phyloP scores from a whole-genome alignment of 495 filamentous ascomycete genomes.

The Aspergillus nanangensis region DNA sequence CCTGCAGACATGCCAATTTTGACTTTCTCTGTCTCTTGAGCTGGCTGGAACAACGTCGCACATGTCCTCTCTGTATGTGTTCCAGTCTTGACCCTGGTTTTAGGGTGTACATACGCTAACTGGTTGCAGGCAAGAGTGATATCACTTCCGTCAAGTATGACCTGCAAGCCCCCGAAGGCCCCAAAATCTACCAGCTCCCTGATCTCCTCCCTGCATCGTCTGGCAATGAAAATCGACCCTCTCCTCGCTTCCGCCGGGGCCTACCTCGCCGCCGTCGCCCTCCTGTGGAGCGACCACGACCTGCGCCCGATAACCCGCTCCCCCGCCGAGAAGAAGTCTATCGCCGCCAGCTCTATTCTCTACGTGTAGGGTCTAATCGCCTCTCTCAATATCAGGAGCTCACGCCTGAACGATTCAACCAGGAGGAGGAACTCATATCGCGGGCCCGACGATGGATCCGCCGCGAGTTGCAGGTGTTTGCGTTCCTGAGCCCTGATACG shows the following conservation, averaged over 20 bases:
- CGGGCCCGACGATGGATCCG: conserved; percentile 86
- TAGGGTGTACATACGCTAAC: not conserved
- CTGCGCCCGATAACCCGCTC: conserved; percentile 53
- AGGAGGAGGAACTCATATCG: conserved; percentile 64
- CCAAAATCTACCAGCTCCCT: conserved; percentile 51
- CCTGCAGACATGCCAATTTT: conserved; percentile 76
- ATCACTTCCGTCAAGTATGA: conserved; percentile 67
- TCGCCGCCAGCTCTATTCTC: conserved; percentile 67
- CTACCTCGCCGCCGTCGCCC: conserved; percentile 24
- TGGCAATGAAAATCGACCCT: not conserved
- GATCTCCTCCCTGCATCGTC: conserved; percentile 5
- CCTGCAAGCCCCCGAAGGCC: conserved; percentile 45
- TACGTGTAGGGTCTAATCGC: conserved; percentile 82
- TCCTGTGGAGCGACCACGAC: conserved; percentile 17
- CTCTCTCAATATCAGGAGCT: conserved; percentile 74
- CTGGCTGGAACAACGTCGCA: conserved; percentile 71
- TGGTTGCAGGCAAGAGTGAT: conserved; percentile 50
- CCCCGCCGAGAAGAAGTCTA: conserved; percentile 72
- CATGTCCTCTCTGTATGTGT: conserved; percentile 68
- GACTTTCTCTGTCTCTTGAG: conserved; percentile 80
- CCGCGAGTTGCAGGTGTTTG: conserved; percentile 83
- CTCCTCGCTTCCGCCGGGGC: no score
- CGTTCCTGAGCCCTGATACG: conserved; percentile 55
- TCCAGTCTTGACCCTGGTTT: no score
- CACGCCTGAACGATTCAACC: conserved; percentile 60